Conservation (phyloP, 2,329 filamentous ascomycete genomes). For the Cladosporium sp. region DNA sequence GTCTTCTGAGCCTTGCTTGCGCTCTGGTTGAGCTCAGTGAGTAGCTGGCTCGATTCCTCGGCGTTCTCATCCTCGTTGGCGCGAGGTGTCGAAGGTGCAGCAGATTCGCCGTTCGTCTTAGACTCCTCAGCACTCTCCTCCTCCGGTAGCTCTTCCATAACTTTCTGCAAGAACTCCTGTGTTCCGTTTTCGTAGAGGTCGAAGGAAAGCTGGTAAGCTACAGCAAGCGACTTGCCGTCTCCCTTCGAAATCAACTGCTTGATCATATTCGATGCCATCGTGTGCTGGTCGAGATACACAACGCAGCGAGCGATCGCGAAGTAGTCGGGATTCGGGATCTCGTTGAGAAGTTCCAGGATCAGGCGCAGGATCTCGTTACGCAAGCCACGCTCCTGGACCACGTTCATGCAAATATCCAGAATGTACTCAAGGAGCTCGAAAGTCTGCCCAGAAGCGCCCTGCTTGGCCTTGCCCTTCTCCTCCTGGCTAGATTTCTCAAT, state of each 20-base stretch:
- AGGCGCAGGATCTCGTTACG: slow-evolving; percentile 78
- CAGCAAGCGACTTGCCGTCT: slow-evolving; percentile 70
- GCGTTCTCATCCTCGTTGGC: slow-evolving; percentile 40
- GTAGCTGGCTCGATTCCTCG: slow-evolving; percentile 53
- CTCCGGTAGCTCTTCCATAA: slow-evolving; percentile 70
- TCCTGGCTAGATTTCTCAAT: slow-evolving; percentile 87
- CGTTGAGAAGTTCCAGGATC: slow-evolving; percentile 90
- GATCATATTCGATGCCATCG: slow-evolving; percentile 82
- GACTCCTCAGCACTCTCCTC: slow-evolving; percentile 35
- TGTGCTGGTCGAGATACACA: slow-evolving; percentile 87
- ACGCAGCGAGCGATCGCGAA: slow-evolving; percentile 98
- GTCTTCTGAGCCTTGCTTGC: slow-evolving; percentile 49
- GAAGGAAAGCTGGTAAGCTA: slow-evolving; percentile 96
- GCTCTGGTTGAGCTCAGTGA: slow-evolving; percentile 50
- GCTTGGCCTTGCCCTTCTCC: slow-evolving; percentile 60
- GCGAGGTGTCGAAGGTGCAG: slow-evolving; percentile 27
- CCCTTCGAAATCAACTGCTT: slow-evolving; percentile 72
- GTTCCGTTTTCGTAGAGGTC: slow-evolving; percentile 98
- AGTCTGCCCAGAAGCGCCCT: slow-evolving; percentile 55
- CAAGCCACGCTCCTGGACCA: slow-evolving; percentile 87
- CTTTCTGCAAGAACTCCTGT: slow-evolving; percentile 89
- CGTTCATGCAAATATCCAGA: slow-evolving; percentile 91
- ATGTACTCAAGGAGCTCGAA: slow-evolving; percentile 97
- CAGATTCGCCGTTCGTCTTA: slow-evolving; percentile 34
- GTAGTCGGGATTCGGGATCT: slow-evolving; percentile 88